Percentiles rank a stretch among this genome's conserved stretches.
Conservation (phyloP, 2,329 filamentous ascomycete genomes). For the Penicillium aurantiogriseum region DNA sequence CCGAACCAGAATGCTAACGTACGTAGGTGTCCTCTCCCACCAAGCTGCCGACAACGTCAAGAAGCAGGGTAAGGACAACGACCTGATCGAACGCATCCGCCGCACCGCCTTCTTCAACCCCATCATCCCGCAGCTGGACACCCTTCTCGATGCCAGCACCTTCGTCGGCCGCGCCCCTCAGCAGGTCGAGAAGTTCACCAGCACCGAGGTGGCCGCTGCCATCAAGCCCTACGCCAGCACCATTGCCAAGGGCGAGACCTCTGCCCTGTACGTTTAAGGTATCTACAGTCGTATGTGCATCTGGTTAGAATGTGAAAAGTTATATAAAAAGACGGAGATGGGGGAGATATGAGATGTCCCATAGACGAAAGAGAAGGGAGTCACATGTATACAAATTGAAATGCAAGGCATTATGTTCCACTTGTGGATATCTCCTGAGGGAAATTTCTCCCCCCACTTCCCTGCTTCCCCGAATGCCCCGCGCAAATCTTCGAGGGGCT, state of each 20-base stretch:
- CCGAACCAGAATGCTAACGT: neutral
- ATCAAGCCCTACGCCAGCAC: conserved; percentile 48
- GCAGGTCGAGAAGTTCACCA: conserved; percentile 54
- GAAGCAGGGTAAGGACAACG: conserved; percentile 71
- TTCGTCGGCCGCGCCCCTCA: conserved; percentile 58
- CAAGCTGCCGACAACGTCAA: conserved; percentile 71
- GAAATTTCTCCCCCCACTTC: conserved; percentile 9
- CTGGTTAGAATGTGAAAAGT: neutral
- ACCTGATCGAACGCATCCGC: conserved; percentile 76
- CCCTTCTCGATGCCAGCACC: conserved; percentile 62
- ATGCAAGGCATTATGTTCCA: neutral
- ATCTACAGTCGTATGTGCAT: neutral
- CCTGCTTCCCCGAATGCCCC: conserved; percentile 14
- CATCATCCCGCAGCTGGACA: conserved; percentile 67
- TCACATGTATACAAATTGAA: neutral
- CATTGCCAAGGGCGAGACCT: conserved; percentile 38
- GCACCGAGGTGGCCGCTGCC: conserved; percentile 49
- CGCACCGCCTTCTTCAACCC: conserved; percentile 69
- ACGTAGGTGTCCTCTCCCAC: conserved; percentile 65
- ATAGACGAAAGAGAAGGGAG: neutral
- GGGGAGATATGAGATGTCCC: neutral
- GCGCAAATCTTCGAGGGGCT: conserved; percentile 4
- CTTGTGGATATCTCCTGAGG: neutral
- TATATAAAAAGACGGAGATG: conserved; percentile 6
- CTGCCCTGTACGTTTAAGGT: conserved; percentile 42